Conservation (phyloP, 768 basidiomycete species). For the Collybia sordida region DNA sequence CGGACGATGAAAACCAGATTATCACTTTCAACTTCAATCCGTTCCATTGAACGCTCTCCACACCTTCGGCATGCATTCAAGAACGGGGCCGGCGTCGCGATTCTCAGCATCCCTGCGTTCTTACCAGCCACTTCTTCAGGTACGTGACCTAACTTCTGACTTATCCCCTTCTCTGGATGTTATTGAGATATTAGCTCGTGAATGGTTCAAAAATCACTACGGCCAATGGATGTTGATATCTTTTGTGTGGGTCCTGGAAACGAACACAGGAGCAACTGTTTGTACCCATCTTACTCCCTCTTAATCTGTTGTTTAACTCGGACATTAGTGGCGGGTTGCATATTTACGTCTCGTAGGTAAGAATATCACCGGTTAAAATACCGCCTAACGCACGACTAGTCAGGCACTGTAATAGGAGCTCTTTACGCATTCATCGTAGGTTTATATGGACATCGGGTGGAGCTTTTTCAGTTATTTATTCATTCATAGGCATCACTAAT, state of each 20-base stretch:
- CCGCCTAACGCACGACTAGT: conserved; percentile 12
- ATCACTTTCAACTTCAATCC: conserved; percentile 26
- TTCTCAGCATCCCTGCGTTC: conserved; percentile 43
- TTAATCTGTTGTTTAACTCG: conserved; percentile 1
- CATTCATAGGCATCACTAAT: conserved; percentile 34
- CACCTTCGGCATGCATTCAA: conserved; percentile 47
- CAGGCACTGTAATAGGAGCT: conserved; percentile 31
- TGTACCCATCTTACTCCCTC: background rate
- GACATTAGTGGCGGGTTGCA: conserved; percentile 36
- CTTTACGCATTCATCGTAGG: conserved; percentile 31
- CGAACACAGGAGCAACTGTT: conserved; percentile 49
- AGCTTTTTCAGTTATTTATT: background rate
- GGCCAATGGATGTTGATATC: conserved; percentile 53
- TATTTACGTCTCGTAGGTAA: conserved; percentile 41
- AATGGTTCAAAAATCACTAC: conserved; percentile 36
- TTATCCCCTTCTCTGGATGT: background rate
- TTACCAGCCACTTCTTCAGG: conserved; percentile 32
- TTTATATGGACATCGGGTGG: background rate
- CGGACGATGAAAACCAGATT: conserved; percentile 27
- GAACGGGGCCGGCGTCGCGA: conserved; percentile 41
- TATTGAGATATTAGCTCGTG: conserved; percentile 23
- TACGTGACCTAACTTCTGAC: conserved; percentile 11
- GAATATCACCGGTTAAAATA: background rate
- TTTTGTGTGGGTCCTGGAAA: conserved; percentile 51
- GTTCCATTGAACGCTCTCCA: conserved; percentile 33